Conservation (phyloP, 164 flowering plant species). For the Nelumbo lutea region DNA sequence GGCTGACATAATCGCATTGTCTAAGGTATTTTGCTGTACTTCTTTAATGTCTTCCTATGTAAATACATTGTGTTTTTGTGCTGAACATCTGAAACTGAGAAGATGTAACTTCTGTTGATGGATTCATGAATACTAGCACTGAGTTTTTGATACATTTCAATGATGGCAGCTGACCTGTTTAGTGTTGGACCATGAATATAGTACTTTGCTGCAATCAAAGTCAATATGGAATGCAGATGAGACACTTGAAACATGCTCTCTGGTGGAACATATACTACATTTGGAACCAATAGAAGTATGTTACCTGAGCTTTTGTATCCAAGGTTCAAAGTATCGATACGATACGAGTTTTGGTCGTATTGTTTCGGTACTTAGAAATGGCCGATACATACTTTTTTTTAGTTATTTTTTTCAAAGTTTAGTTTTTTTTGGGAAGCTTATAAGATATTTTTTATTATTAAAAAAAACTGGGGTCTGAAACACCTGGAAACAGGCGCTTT, state of each 20-base stretch:
- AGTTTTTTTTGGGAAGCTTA: too few species aligned
- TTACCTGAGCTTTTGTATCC: not conserved
- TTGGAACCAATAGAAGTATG: conserved; percentile 89
- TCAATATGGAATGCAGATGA: conserved; percentile 86
- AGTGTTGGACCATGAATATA: conserved; percentile 53
- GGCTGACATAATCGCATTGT: conserved; percentile 64
- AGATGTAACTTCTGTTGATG: not conserved
- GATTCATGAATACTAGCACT: not conserved
- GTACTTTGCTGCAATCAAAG: conserved; percentile 54
- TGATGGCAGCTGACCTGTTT: conserved; percentile 85
- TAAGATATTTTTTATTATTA: too few species aligned
- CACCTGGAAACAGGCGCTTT: too few species aligned
- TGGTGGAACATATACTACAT: conserved; percentile 71
- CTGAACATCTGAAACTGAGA: not conserved
- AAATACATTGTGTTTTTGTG: not conserved
- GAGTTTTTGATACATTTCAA: conserved; percentile 12
- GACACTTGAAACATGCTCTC: conserved; percentile 42
- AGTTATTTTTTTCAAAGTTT: too few species aligned
- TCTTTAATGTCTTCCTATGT: not conserved
- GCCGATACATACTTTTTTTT: too few species aligned
- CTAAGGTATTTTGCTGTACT: conserved; percentile 53
- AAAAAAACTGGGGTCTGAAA: too few species aligned
- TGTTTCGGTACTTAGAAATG: too few species aligned
- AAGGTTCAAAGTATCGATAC: too few species aligned
- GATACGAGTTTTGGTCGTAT: too few species aligned